Evolutionary conservation across 2,329 filamentous ascomycete genomes (phyloP), one percentile per base, ranked within the genome.

Genomic region (Botrytis aclada): DNA sequence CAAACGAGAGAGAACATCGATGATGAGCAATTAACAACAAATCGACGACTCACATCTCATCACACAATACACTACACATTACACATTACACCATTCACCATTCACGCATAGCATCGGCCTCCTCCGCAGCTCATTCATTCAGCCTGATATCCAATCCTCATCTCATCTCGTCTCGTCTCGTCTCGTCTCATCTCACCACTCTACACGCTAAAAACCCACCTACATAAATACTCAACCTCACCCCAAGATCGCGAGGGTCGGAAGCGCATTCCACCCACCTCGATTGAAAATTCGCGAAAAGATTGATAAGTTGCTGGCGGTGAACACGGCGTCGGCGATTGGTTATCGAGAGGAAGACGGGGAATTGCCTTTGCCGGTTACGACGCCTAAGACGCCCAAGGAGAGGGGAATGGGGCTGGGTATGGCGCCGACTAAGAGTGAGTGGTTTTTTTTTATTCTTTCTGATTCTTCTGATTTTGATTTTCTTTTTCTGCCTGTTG

Each of bases 341-440:
- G 39, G 8, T 29, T 63, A 41, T 43, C 34, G 39, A 72, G 72
- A 73, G 74, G 66, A 7, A n/a, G 18, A n/a, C 32, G 70, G 47
- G 25, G 45, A 77, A 18, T 75, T 80, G 7, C 79, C 80, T 7
- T 64, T 73, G 62, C 79, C 80, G 56, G 79, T 80, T 47, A 80
- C 78, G 20, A 79, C 79, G 22, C 77, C 79, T 0, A 77, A 75
- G 58, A 73, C 77, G 60, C 65, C 76, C 9, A 67, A 32, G 51
- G 65, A 56, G n/a, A 67, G 37, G n/a, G 61, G 61, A 39, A 41
- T 63, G 61, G 39, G 37, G 39, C 16, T 41, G 37, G 29, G 63
- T 71, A 84, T 84, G 83, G 79, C 81, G 43, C 80, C 82, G 22
- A 83, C 78, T 74, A 82, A 82, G 54, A 70, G 67, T 70, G 29